These are phyloP conservation scores for Neurospora sp. DNA, from an alignment of 495 filamentous ascomycete species.

Conservation along the genomic window DNA sequence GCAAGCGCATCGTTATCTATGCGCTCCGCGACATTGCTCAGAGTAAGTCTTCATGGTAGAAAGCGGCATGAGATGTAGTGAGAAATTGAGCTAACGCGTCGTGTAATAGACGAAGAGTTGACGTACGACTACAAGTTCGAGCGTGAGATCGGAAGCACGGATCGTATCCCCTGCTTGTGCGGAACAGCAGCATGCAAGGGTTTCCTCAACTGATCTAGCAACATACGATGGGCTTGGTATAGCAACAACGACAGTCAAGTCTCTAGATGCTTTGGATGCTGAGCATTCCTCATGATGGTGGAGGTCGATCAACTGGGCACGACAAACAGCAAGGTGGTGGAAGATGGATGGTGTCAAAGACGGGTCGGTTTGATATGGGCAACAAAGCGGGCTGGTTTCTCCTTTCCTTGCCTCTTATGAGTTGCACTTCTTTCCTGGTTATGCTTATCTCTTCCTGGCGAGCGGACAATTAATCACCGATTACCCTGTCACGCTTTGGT, in stretches of 20 bases:
- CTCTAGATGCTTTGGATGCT: background rate
- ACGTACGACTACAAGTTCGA: conserved; percentile 99
- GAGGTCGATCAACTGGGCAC: background rate
- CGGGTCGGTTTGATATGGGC: background rate
- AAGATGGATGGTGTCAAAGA: background rate
- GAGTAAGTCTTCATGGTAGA: conserved; percentile 51
- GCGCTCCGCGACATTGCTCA: conserved; percentile 86
- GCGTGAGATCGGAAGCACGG: conserved; percentile 85
- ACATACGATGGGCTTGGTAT: background rate
- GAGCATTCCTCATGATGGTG: background rate
- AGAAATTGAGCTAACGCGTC: conserved; percentile 33
- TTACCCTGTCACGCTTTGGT: background rate
- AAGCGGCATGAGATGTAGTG: background rate
- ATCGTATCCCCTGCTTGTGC: conserved; percentile 94
- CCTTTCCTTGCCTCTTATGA: background rate
- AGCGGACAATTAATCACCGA: background rate
- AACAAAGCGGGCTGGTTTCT: background rate
- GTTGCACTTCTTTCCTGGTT: background rate
- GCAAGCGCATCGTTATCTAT: conserved; percentile 97
- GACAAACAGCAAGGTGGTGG: background rate
- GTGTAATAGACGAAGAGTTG: conserved; percentile 76
- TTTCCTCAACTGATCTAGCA: conserved; percentile 73
- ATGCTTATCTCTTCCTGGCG: background rate
- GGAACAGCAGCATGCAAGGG: conserved; percentile 94
- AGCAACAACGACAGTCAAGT: background rate